Evolutionary conservation across 1,284 basidiomycete genomes (phyloP), one percentile per base, ranked within the genome.

Genomic region (Ustilago hordei): DNA sequence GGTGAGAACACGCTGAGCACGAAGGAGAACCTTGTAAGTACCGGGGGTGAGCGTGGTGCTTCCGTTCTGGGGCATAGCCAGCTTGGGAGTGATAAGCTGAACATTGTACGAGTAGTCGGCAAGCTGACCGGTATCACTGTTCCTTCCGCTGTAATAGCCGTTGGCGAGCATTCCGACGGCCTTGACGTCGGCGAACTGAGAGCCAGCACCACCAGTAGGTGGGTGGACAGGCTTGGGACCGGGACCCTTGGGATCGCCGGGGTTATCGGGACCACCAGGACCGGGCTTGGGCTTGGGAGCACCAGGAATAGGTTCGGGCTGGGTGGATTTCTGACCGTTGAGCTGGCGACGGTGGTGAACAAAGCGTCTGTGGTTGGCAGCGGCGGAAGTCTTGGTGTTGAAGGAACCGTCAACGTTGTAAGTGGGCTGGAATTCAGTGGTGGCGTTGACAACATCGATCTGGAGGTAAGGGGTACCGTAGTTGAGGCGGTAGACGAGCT

Each of bases 1-100:
- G 3, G 91, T 91, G 8, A 90, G 90, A 35, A 91, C 89, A 72
- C 88, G 89, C 66, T 91, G 84, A 5, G 89, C 90, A 8, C 91
- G 89, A 9, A 92, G 69, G 8, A 92, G 88, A 68, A 92, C 76
- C 57, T 88, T 88, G 86, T 92, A 92, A 8, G 85, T 81, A 4
- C 92, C 91, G 70, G 90, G 90, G 2, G 90, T 88, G 32, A 92
- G 90, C 3, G 79, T 82, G 0, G 62, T 55, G 52, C 47, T 65
- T n/a, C 69, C 69, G 48, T 65, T 65, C n/a, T 75, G 69, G 4
- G 69, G 65, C 17, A 78, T 60, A 8, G 60, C 31, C 19, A 78
- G 59, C 12, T 65, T 47, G 6, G 69, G 69, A 3, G 50, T 52
- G 43, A 80, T 35, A 32, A 60, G 58, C 41, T 70, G 64, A 31